Conservation (phyloP, 2,329 filamentous ascomycete species). For the Lecanosticta acicola region DNA sequence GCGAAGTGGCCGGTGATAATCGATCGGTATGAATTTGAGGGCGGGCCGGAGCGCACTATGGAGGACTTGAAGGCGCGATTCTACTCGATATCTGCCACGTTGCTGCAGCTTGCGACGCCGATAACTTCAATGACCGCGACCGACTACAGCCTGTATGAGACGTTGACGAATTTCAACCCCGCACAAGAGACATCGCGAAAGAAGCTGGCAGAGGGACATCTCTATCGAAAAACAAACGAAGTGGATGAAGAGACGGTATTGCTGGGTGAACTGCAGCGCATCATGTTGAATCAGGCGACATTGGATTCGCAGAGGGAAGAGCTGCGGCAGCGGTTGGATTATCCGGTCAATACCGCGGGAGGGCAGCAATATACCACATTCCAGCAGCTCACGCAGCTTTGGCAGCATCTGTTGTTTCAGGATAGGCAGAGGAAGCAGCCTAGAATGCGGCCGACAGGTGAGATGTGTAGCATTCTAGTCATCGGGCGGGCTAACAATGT, state of each 20-base stretch:
- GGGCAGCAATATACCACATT: slow-evolving; percentile 65
- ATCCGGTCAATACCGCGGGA: slow-evolving; percentile 60
- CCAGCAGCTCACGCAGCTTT: slow-evolving; percentile 68
- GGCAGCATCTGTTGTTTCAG: slow-evolving; percentile 73
- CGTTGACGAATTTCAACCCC: slow-evolving; percentile 80
- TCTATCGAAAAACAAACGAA: slow-evolving; percentile 77
- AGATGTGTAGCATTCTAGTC: background rate
- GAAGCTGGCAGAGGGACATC: slow-evolving; percentile 71
- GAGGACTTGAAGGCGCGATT: slow-evolving; percentile 90
- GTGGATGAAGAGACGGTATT: slow-evolving; percentile 87
- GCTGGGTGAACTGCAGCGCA: slow-evolving; percentile 84
- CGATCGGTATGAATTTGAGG: slow-evolving; percentile 63
- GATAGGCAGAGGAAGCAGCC: slow-evolving; percentile 87
- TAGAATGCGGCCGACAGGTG: slow-evolving; percentile 33
- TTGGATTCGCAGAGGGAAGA: slow-evolving; percentile 78
- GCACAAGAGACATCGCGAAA: slow-evolving; percentile 74
- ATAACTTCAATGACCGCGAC: slow-evolving; percentile 79
- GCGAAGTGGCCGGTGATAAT: slow-evolving; percentile 86
- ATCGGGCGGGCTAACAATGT: slow-evolving; percentile 1
- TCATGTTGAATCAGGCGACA: slow-evolving; percentile 76
- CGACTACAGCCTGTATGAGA: slow-evolving; percentile 77
- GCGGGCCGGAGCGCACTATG: slow-evolving; percentile 54
- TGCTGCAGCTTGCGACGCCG: slow-evolving; percentile 74
- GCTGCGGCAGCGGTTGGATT: slow-evolving; percentile 77
- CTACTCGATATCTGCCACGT: slow-evolving; percentile 76